Percentiles rank a stretch among this genome's conserved stretches.
Evolutionary conservation across 1,284 basidiomycete genomes (phyloP).

Genomic region (Sporisorium scitamineum): DNA sequence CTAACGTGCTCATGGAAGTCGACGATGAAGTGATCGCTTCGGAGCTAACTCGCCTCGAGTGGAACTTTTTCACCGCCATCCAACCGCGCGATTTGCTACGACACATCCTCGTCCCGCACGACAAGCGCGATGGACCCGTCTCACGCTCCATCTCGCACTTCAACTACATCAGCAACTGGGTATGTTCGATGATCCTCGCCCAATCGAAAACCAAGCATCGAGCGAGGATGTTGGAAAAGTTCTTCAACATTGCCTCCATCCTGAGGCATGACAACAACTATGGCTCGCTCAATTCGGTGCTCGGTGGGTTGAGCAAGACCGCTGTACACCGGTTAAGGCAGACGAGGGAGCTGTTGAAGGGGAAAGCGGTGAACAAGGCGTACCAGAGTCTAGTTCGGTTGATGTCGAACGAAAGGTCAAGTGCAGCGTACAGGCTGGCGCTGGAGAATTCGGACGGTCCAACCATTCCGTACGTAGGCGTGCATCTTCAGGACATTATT

Average conservation of each 20-base stretch:
- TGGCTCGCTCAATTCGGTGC: slow-evolving; percentile 59
- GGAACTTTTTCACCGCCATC: slow-evolving; percentile 59
- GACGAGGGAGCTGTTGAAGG: slow-evolving; percentile 58
- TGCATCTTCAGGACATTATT: slow-evolving; percentile 64
- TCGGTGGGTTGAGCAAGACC: slow-evolving; percentile 61
- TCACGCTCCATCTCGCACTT: slow-evolving; percentile 62
- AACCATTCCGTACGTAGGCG: slow-evolving; percentile 63
- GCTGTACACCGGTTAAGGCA: slow-evolving; percentile 58
- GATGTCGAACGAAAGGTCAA: slow-evolving; percentile 60
- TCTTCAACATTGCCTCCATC: slow-evolving; percentile 61
- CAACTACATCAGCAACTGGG: slow-evolving; percentile 65
- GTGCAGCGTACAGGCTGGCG: slow-evolving; percentile 60
- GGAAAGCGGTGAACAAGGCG: slow-evolving; percentile 56
- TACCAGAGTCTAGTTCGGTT: slow-evolving; percentile 56
- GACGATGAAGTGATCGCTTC: slow-evolving; percentile 57
- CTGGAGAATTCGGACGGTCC: slow-evolving; percentile 59
- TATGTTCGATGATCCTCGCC: slow-evolving; percentile 62
- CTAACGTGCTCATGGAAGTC: slow-evolving; percentile 56
- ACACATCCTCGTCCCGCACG: slow-evolving; percentile 57
- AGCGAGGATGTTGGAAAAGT: slow-evolving; percentile 63
- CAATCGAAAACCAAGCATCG: slow-evolving; percentile 61
- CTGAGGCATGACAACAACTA: slow-evolving; percentile 62
- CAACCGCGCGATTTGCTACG: slow-evolving; percentile 60
- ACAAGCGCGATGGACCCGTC: slow-evolving; percentile 55
- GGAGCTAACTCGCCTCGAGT: slow-evolving; percentile 61